phyloP scores from a whole-genome alignment of 2,329 filamentous ascomycete species.

The Rutstroemia sp. region DNA sequence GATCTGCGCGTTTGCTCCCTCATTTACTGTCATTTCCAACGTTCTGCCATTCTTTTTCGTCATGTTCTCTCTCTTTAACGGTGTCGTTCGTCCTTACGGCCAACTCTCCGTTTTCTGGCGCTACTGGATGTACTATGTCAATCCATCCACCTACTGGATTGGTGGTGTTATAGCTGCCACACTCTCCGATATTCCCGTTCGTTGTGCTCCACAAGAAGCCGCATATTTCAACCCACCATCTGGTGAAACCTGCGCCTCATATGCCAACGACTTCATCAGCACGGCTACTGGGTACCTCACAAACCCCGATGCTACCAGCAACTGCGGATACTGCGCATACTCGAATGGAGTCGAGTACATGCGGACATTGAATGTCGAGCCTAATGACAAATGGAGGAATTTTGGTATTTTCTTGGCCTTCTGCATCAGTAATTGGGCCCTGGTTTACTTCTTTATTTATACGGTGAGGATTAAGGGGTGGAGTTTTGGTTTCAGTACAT shows the following conservation, averaged over 20 bases:
- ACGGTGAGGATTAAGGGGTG: conserved; percentile 62
- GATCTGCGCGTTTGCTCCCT: conserved; percentile 68
- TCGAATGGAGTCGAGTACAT: conserved; percentile 56
- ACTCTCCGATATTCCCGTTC: conserved; percentile 42
- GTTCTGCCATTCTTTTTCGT: conserved; percentile 30
- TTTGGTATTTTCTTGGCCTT: conserved; percentile 70
- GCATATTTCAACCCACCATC: conserved; percentile 58
- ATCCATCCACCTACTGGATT: conserved; percentile 64
- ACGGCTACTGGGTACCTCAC: conserved; percentile 51
- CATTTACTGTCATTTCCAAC: conserved; percentile 71
- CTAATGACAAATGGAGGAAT: conserved; percentile 59
- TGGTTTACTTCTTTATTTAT: conserved; percentile 74
- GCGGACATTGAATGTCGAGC: conserved; percentile 41
- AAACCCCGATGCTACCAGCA: conserved; percentile 47
- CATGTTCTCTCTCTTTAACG: conserved; percentile 66
- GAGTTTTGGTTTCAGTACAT: conserved; percentile 57
- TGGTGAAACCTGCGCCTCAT: conserved; percentile 55
- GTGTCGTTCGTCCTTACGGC: conserved; percentile 68
- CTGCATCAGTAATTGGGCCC: conserved; percentile 59
- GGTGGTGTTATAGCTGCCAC: conserved; percentile 61
- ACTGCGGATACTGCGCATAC: conserved; percentile 67
- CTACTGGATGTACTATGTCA: conserved; percentile 49
- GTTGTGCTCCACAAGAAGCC: conserved; percentile 44
- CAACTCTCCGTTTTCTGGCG: conserved; percentile 30
- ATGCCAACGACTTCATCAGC: conserved; percentile 52